These are phyloP conservation scores for Pleurotus cornucopiae DNA, from an alignment of 768 basidiomycete species.

Conservation along the genomic window DNA sequence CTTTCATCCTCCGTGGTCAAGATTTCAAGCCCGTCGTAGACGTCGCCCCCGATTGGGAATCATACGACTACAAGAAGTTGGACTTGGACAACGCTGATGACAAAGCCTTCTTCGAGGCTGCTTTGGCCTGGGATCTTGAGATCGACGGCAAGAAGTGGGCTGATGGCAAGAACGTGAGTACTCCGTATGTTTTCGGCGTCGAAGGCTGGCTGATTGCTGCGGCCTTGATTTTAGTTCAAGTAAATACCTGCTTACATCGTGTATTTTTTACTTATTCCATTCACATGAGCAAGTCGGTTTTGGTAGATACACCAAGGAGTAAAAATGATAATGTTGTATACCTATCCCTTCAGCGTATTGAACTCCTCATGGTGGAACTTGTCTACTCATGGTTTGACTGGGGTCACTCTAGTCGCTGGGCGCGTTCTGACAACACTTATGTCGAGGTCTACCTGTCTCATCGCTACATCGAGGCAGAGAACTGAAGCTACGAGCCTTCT, in stretches of 20 bases:
- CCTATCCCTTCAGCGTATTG: background rate
- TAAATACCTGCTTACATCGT: background rate
- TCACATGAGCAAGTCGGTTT: background rate
- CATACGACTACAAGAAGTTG: slow-evolving; percentile 75
- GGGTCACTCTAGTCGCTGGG: too few species aligned
- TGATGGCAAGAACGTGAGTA: slow-evolving; percentile 85
- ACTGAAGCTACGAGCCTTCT: too few species aligned
- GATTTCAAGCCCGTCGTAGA: slow-evolving; percentile 67
- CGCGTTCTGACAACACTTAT: too few species aligned
- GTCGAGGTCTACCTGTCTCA: too few species aligned
- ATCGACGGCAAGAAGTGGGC: slow-evolving; percentile 86
- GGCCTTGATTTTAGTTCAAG: background rate
- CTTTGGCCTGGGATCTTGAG: slow-evolving; percentile 91
- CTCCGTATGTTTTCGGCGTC: background rate
- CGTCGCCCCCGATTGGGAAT: slow-evolving; percentile 89
- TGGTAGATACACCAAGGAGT: background rate
- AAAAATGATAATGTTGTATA: background rate
- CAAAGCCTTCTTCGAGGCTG: slow-evolving; percentile 89
- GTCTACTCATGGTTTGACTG: too few species aligned
- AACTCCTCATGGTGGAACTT: too few species aligned
- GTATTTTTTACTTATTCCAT: background rate
- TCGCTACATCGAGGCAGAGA: too few species aligned
- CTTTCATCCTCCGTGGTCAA: slow-evolving; percentile 77
- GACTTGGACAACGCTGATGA: slow-evolving; percentile 70
- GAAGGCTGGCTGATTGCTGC: background rate